Evolutionary conservation across 495 filamentous ascomycete species (phyloP).

Genomic region (Penicillium subrubescens): DNA sequence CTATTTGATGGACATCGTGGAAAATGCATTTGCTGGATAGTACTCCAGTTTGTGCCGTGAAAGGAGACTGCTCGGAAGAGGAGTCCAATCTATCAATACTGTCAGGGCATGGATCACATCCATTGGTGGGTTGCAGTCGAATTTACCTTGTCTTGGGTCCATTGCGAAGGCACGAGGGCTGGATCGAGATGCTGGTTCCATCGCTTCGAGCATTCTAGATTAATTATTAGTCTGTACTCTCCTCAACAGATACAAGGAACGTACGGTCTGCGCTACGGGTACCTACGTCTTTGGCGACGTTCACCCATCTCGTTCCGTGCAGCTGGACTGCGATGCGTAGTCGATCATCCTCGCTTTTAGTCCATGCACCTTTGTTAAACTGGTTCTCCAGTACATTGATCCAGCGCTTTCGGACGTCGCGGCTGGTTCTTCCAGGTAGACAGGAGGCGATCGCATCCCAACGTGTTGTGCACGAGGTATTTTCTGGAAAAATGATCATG

Average conservation of each 20-base stretch:
- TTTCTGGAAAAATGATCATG: too few species aligned
- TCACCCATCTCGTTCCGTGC: constrained; percentile 23
- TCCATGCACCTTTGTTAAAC: constrained; percentile 26
- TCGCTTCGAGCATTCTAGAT: constrained; percentile 23
- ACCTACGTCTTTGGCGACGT: constrained; percentile 18
- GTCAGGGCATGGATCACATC: background rate
- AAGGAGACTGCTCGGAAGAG: constrained; percentile 1
- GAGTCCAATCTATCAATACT: background rate
- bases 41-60: constrained; percentile 1
- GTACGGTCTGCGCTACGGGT: constrained; percentile 17
- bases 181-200: constrained; percentile 24
- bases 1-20: too few species aligned
- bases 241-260: background rate
- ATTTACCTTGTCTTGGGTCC: background rate
- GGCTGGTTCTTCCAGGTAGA: constrained; percentile 21
- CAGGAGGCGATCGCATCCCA: background rate
- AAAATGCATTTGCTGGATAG: background rate
- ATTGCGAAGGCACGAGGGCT: background rate
- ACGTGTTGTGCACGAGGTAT: too few species aligned
- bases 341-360: constrained; percentile 23
- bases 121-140: background rate
- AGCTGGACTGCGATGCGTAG: constrained; percentile 20
- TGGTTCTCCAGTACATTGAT: constrained; percentile 4
- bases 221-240: background rate
- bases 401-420: constrained; percentile 24